A percentile compares a stretch with the other conserved stretches of the same genome.
Conservation (phyloP, 768 basidiomycete species). For the Tricholomella constricta region DNA sequence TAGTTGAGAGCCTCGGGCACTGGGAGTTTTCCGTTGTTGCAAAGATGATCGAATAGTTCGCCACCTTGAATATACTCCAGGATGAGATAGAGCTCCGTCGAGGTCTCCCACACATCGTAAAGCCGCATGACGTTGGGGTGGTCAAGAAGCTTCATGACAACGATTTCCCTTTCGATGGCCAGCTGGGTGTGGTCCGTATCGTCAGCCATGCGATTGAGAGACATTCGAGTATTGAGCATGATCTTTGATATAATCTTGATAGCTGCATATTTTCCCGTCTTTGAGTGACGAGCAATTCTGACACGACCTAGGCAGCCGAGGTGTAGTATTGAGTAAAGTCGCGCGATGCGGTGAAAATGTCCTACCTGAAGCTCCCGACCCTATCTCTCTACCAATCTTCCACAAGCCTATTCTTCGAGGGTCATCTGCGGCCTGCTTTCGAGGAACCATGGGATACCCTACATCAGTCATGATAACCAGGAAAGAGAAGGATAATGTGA, state of each 20-base stretch:
- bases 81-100: constrained; percentile 84
- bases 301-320: constrained; percentile 68
- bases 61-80: constrained; percentile 95
- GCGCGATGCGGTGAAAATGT: not conserved
- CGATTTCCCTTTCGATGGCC: constrained; percentile 90
- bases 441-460: constrained; percentile 26
- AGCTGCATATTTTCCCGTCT: constrained; percentile 86
- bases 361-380: constrained; percentile 77
- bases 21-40: constrained; percentile 72
- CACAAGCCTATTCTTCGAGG: constrained; percentile 77
- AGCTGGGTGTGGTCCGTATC: constrained; percentile 77
- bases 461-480: constrained; percentile 28
- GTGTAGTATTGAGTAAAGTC: not conserved
- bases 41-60: constrained; percentile 92
- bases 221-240: constrained; percentile 64
- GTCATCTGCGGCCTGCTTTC: constrained; percentile 36
- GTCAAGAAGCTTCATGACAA: constrained; percentile 96
- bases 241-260: constrained; percentile 92
- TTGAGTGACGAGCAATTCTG: constrained; percentile 84
- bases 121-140: constrained; percentile 94
- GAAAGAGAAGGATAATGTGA: constrained; percentile 13
- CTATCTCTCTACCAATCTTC: constrained; percentile 85
- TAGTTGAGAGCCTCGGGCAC: constrained; percentile 76
- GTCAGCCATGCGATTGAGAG: constrained; percentile 67
- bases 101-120: constrained; percentile 97